Evolutionary conservation across 2,329 filamentous ascomycete species (phyloP).

Genomic region (Beauveria sp.): DNA sequence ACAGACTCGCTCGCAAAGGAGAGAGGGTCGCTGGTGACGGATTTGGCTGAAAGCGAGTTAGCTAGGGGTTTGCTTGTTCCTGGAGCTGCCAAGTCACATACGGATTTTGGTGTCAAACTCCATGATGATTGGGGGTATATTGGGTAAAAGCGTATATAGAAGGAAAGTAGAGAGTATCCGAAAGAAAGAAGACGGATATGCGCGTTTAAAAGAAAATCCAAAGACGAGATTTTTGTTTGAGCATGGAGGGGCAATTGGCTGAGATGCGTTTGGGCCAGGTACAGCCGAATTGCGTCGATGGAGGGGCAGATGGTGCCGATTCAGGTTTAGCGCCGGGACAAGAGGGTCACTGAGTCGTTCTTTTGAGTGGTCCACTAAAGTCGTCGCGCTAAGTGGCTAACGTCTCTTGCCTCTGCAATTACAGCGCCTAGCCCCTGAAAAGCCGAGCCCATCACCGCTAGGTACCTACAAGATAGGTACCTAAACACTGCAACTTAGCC

Average conservation of each 20-base stretch:
- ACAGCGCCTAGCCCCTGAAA: not conserved
- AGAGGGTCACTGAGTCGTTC: not conserved
- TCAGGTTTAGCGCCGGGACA: not conserved
- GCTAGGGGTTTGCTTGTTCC: not conserved
- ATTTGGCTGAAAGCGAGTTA: conserved; percentile 52
- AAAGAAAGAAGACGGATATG: not conserved
- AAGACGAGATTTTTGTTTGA: conserved; percentile 4
- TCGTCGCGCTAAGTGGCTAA: not conserved
- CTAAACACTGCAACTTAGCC: not conserved
- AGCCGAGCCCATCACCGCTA: too few relatives aligned
- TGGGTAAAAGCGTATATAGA: not conserved
- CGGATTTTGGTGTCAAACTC: conserved; percentile 68
- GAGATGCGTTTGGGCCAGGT: conserved; percentile 3
- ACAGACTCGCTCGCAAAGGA: conserved; percentile 87
- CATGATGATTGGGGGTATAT: conserved; percentile 37
- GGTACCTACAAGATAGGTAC: too few relatives aligned
- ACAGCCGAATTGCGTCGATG: not conserved
- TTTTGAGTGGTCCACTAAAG: not conserved
- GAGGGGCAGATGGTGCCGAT: conserved; percentile 4
- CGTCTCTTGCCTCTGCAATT: not conserved
- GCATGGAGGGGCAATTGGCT: conserved; percentile 11
- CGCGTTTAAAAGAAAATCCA: conserved; percentile 6
- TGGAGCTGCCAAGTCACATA: conserved; percentile 32
- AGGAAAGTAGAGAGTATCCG: not conserved
- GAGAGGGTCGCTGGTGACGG: conserved; percentile 69